Evolutionary conservation across 2,329 filamentous ascomycete genomes (phyloP), one percentile per base, ranked within the genome.

Genomic region (Scedosporium apiospermum): DNA sequence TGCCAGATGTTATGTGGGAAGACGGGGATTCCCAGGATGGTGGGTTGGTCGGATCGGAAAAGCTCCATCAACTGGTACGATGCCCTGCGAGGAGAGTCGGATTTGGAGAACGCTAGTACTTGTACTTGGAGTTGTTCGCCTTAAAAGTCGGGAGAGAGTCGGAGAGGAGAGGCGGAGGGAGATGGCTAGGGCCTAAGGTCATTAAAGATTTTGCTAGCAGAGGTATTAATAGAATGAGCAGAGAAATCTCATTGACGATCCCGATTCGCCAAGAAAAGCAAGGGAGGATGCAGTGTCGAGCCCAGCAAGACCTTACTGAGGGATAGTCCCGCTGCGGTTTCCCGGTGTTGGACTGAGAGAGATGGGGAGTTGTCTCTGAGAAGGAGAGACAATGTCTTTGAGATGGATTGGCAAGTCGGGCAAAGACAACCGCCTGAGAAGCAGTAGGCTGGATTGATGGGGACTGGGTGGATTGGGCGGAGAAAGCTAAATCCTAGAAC

Each of bases 1-100:
- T 69, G 67, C 67, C 68, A 64, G 66, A 61, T 58, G 57, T 60
- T 65, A 63, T 62, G 64, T 63, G 61, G 63, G 57, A 61, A 63
- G 65, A 63, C 63, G 58, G 61, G 63, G 61, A 62, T 62, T 63
- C 63, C 66, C 67, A 68, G 68, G 64, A 65, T 64, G 58, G 63
- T 63, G 57, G 63, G 61, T 65, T 64, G 62, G 61, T 66, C 30
- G 9, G 59, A 61, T 61, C 59, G 59, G 46, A 55, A 61, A 51
- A 53, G 49, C 30, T 53, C 27, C 3, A 38, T 38, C 34, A 38
- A 38, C 34, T 38, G 34, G 34, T 38, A 38, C 34, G 34, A 38
- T 38, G 34, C 34, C 34, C 34, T 38, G 34, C 34, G 34, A 12
- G 34, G 10, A 14, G 34, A 38, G 34, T 38, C 34, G 34, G 34